phyloP scores from a whole-genome alignment of 1,139 yeast genomes.

The Debaryomycetaceae sp. region DNA sequence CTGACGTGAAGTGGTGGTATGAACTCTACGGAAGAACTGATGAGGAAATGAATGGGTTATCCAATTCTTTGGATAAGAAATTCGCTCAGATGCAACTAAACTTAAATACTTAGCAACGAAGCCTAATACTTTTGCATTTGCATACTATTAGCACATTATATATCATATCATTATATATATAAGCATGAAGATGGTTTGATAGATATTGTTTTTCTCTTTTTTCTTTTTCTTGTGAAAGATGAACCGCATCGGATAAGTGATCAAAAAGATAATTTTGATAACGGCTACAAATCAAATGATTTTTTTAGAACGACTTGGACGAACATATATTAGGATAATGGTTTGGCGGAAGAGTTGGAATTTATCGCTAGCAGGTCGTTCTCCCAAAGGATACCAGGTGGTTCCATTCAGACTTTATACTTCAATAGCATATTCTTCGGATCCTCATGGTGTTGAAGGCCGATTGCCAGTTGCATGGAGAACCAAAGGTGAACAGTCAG shows the following conservation, averaged over 20 bases:
- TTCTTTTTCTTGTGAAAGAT: no score
- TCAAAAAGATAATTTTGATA: neutral
- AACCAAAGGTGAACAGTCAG: neutral
- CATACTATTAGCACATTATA: neutral
- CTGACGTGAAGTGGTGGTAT: slow-evolving; percentile 81
- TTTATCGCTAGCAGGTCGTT: no score
- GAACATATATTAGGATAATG: neutral
- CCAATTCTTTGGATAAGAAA: slow-evolving; percentile 41
- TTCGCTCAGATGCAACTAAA: slow-evolving; percentile 34
- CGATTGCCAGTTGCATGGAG: slow-evolving; percentile 20
- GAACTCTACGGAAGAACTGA: slow-evolving; percentile 75
- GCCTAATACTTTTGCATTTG: neutral
- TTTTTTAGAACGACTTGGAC: neutral
- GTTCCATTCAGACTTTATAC: neutral
- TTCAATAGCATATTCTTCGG: slow-evolving; percentile 12
- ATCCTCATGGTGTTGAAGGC: slow-evolving; percentile 42
- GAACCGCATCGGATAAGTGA: neutral
- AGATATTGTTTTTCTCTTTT: no score
- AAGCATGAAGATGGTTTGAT: no score
- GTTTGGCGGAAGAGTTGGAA: no score
- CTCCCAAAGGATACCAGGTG: no score
- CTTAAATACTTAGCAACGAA: neutral
- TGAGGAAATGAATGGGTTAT: slow-evolving; percentile 72
- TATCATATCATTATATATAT: neutral
- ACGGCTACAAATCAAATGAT: neutral